phyloP scores from a whole-genome alignment of 169 alveolate species.

The Plasmodium berghei region DNA sequence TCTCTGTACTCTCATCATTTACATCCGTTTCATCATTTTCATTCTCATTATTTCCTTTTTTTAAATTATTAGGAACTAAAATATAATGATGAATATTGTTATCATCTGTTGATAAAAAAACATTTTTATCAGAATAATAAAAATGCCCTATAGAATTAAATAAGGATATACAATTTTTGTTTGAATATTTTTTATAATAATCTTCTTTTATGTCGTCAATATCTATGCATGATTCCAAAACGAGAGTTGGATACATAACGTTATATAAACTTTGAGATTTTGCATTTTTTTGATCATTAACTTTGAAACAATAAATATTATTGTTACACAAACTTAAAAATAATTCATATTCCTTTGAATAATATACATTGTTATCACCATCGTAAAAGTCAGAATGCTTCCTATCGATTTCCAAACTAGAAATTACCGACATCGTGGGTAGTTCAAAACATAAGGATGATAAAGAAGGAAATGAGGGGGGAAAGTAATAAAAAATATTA shows the following conservation, averaged over 20 bases:
- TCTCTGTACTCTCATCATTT: not conserved
- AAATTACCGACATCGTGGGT: constrained; percentile 26
- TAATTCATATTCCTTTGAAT: constrained; percentile 29
- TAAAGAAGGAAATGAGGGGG: constrained; percentile 7
- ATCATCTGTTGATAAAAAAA: constrained; percentile 68
- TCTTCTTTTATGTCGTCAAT: constrained; percentile 65
- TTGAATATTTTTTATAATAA: constrained; percentile 52
- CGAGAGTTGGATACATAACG: constrained; percentile 45
- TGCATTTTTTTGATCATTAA: constrained; percentile 1
- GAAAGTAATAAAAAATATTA: constrained; percentile 12
- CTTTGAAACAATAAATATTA: constrained; percentile 46
- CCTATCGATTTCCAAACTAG: constrained; percentile 45
- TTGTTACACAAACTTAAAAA: constrained; percentile 53
- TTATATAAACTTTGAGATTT: not conserved
- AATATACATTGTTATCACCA: constrained; percentile 45
- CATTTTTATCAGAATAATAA: constrained; percentile 19
- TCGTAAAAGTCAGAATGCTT: constrained; percentile 70
- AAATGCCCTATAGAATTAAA: constrained; percentile 35
- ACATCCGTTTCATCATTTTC: constrained; percentile 9
- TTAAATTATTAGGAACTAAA: constrained; percentile 15
- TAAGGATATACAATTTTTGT: constrained; percentile 55
- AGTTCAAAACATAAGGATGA: not conserved
- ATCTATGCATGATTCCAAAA: constrained; percentile 54
- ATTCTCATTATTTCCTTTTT: not conserved
- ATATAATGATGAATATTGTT: constrained; percentile 52